Percentiles rank a stretch among this genome's conserved stretches.
phyloP scores from a whole-genome alignment of 1,284 basidiomycete species.

The Microbotryum scabiosae region DNA sequence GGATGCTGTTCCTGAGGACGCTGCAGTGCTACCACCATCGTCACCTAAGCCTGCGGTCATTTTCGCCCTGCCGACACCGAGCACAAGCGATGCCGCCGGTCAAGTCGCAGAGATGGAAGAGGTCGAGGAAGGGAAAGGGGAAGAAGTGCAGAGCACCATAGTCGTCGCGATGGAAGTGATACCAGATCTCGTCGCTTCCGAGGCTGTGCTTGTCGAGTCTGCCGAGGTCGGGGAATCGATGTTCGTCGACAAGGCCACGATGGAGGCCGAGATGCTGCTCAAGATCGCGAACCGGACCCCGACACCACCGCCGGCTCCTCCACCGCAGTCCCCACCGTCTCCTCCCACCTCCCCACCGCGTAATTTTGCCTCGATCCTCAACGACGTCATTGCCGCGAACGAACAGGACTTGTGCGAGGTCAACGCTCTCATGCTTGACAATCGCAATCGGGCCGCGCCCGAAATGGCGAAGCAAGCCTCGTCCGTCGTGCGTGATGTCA shows the following conservation, averaged over 20 bases:
- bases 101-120: not conserved
- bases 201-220: not conserved
- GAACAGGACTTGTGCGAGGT: not conserved
- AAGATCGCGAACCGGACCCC: not conserved
- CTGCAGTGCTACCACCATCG: not conserved
- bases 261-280: not conserved
- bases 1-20: not conserved
- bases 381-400: not conserved
- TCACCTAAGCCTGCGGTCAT: not conserved
- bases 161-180: not conserved
- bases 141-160: not conserved
- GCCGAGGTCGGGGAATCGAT: not conserved
- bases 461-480: not conserved
- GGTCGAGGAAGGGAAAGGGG: not conserved
- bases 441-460: not conserved
- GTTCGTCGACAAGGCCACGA: not conserved
- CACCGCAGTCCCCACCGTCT: not conserved
- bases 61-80: not conserved
- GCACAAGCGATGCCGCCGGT: not conserved
- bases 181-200: not conserved
- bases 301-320: not conserved
- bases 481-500: not conserved
- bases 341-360: conserved; percentile 1
- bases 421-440: not conserved
- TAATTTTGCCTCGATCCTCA: conserved; percentile 1